A percentile compares a stretch with the other conserved stretches of the same genome.
These are phyloP conservation scores for Vinca minor DNA, from an alignment of 257 asterid genomes.

Conservation along the genomic window DNA sequence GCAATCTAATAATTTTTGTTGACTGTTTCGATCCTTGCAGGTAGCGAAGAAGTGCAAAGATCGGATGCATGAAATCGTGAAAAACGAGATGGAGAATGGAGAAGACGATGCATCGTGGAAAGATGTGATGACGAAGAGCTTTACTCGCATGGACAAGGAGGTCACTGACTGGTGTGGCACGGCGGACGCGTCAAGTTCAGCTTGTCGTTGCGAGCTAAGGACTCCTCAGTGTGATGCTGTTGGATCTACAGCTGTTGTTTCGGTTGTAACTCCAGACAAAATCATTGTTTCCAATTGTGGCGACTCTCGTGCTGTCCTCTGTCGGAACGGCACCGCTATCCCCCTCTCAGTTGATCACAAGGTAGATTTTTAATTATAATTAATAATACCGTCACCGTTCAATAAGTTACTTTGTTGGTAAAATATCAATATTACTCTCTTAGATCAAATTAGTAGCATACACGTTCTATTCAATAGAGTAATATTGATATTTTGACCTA, in stretches of 20 bases:
- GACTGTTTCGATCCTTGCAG: slow-evolving; percentile 20
- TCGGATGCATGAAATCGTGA: slow-evolving; percentile 86
- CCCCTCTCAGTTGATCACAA: slow-evolving; percentile 90
- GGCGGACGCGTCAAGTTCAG: slow-evolving; percentile 19
- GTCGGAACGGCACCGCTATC: slow-evolving; percentile 73
- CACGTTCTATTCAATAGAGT: too few relatives aligned
- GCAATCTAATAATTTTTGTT: too few relatives aligned
- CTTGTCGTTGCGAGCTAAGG: slow-evolving; percentile 79
- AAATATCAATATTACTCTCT: too few relatives aligned
- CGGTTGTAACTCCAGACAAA: slow-evolving; percentile 64
- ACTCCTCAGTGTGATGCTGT: slow-evolving; percentile 94
- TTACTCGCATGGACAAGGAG: slow-evolving; percentile 71
- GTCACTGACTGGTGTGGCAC: slow-evolving; percentile 34
- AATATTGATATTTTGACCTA: too few relatives aligned
- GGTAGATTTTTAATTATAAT: too few relatives aligned
- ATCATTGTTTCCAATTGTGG: slow-evolving; percentile 85
- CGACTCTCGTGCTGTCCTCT: slow-evolving; percentile 91
- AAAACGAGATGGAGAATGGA: slow-evolving; percentile 38
- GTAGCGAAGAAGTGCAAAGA: slow-evolving; percentile 79
- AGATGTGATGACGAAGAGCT: slow-evolving; percentile 43
- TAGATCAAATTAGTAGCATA: too few relatives aligned
- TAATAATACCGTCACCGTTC: too few relatives aligned
- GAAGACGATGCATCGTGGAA: slow-evolving; percentile 59
- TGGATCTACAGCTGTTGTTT: slow-evolving; percentile 92
- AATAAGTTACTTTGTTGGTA: too few relatives aligned